Conservation (phyloP, 305 asterid species). For the Plantago rigida region DNA sequence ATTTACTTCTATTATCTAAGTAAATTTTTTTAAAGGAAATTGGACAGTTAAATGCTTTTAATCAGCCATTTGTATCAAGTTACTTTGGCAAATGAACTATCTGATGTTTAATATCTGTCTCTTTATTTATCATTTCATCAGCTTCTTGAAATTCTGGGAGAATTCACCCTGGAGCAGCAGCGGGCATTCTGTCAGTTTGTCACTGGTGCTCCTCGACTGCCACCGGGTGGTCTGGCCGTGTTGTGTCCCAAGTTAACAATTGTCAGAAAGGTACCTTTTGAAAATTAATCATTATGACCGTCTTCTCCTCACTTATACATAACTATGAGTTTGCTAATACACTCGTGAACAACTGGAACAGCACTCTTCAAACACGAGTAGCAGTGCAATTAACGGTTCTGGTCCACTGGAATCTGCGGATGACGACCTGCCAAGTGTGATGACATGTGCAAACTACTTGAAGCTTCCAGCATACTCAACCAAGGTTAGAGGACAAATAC, state of each 20-base stretch:
- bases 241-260: slow-evolving; percentile 92
- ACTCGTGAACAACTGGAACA: slow-evolving; percentile 28
- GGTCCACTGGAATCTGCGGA: slow-evolving; percentile 79
- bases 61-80: no score
- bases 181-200: slow-evolving; percentile 95
- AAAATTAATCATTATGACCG: no score
- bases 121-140: slow-evolving; percentile 26
- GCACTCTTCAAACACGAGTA: slow-evolving; percentile 68
- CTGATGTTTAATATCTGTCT: neutral
- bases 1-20: no score
- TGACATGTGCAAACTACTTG: slow-evolving; percentile 98
- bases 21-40: no score
- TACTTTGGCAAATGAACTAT: slow-evolving; percentile 18
- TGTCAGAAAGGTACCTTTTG: slow-evolving; percentile 70
- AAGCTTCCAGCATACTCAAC: slow-evolving; percentile 97
- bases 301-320: neutral
- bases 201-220: slow-evolving; percentile 98
- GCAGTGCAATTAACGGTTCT: slow-evolving; percentile 42
- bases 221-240: slow-evolving; percentile 93
- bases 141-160: slow-evolving; percentile 98
- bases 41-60: no score
- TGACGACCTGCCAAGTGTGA: slow-evolving; percentile 92
- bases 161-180: slow-evolving; percentile 83
- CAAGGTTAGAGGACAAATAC: slow-evolving; percentile 39
- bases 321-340: neutral